These are phyloP conservation scores for Penicillium longicatenatum DNA, from an alignment of 495 filamentous ascomycete species.

Conservation along the genomic window DNA sequence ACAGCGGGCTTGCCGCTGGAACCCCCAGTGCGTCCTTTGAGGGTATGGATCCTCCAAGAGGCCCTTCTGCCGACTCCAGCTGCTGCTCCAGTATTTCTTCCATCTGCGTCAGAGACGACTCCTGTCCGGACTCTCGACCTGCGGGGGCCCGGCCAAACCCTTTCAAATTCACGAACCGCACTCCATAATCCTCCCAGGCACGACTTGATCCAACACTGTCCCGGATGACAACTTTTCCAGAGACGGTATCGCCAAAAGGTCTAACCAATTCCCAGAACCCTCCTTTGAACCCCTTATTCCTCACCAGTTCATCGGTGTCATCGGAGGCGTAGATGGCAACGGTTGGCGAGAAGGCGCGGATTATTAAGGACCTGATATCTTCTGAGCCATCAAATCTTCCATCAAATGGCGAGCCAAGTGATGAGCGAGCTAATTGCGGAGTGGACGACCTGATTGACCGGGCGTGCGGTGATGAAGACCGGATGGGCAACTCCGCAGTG, in stretches of 20 bases:
- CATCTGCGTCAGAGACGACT: constrained; percentile 49
- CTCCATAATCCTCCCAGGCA: constrained; percentile 85
- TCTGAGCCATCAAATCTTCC: constrained; percentile 51
- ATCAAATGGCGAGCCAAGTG: constrained; percentile 54
- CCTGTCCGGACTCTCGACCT: constrained; percentile 24
- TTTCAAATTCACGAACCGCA: constrained; percentile 71
- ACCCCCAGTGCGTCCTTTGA: constrained; percentile 35
- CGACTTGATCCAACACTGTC: constrained; percentile 84
- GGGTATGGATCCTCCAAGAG: constrained; percentile 36
- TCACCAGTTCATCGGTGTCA: constrained; percentile 79
- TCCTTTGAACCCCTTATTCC: constrained; percentile 79
- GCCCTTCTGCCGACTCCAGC: constrained; percentile 36
- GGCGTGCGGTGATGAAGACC: constrained; percentile 55
- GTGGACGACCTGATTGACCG: constrained; percentile 63
- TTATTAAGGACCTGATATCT: constrained; percentile 73
- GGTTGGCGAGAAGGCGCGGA: constrained; percentile 83
- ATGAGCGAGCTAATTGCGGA: constrained; percentile 57
- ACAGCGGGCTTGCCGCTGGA: constrained; percentile 62
- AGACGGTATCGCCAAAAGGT: constrained; percentile 87
- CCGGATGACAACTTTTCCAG: constrained; percentile 84
- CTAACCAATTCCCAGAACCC: constrained; percentile 83
- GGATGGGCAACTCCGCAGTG: constrained; percentile 40
- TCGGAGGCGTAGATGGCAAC: constrained; percentile 79
- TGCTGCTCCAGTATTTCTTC: constrained; percentile 61
- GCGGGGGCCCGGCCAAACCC: constrained; percentile 22